Evolutionary conservation across 306 rosid genomes (phyloP), one percentile per base, ranked within the genome.

Genomic region (Begonia loranthoides): DNA sequence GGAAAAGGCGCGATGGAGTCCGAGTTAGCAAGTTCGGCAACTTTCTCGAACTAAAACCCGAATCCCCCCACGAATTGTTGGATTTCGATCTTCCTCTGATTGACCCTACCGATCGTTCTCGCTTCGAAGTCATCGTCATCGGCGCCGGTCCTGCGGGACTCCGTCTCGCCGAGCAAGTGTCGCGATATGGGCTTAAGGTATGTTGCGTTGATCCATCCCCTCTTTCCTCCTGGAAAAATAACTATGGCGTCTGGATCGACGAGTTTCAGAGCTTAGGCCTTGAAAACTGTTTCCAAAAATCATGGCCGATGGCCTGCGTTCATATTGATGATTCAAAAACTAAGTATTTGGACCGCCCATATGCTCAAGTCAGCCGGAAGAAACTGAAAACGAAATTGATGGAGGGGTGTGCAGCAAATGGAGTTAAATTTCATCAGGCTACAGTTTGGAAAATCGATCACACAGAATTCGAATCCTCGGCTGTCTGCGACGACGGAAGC

Each of bases 131-230:
- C 63, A 64, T 81, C 71, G 40, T 88, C 49, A 66, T 84, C 0
- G 89, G 97, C 24, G 57, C 84, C 3, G 93, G 95, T 15, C 97
- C 97, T 0, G 93, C 84, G 0, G 97, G 97, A 10, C 77, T 74
- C 36, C 73, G 93, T 33, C 65, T 84, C 0, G 89, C 89, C 0
- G 87, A 81, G 60, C 89, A 81, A 66, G 79, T 88, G 15, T 77
- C 95, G 0, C 12, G 57, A 12, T 79, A 67, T 21, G 93, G 82
- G 28, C 55, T 84, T 41, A 70, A 81, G 84, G 97, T 88, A 40
- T 88, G 97, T 62, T 73, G 84, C 24, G 73, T 84, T 53, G 97
- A 88, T 58, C 95, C 97, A 15, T 61, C 75, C 9, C 97, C 97
- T 2, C 75, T 81, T 24, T 75, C 82, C 50, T 9, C 64, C 49